Evolutionary conservation across 441 rosid species (phyloP), one percentile per base, ranked within the genome.

Genomic region (Flueggea neowawraea): DNA sequence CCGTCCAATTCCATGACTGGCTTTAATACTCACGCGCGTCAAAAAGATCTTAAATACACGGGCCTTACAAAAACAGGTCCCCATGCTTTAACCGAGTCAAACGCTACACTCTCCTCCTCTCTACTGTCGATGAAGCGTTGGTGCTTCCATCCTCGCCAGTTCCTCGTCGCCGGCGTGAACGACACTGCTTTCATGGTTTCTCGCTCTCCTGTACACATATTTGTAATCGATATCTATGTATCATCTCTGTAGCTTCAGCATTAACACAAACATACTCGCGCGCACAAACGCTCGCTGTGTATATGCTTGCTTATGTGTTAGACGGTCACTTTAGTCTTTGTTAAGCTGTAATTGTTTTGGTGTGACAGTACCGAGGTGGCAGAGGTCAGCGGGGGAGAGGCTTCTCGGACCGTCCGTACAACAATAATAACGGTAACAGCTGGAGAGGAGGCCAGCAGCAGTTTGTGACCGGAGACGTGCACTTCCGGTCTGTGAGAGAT

Each of bases 351-450:
- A 47, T 12, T 47, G 50, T 60, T 63, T 3, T 69, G 60, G 28
- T 80, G 60, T 12, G 12, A 47, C 87, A 89, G 95, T 66, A 77
- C 75, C 72, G 83, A 61, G 88, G 95, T 15, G 82, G 85, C 22
- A 67, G 86, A 71, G 67, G 56, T 16, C 76, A 67, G 45, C 57
- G 75, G 57, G 54, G 77, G 39, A 79, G 93, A 73, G 69, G 77
- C 73, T 80, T 78, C 82, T 86, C 90, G 50, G 78, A 67, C 64
- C 77, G 74, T 39, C 63, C 76, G 11, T 61, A 57, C 62, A 45
- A 53, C 41, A 36, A 36, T 36, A 36, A 36, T 8, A 3, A 36
- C 41, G 9, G 9, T 8, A 36, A 36, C 50, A 72, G 73, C 14
- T 79, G 73, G 5, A 75, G 86, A 69, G 84, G 79, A 63, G 54